Percentiles rank a stretch among this genome's conserved stretches.
Conservation (phyloP, 208 protist genomes). For the Crithidia expoeki region DNA sequence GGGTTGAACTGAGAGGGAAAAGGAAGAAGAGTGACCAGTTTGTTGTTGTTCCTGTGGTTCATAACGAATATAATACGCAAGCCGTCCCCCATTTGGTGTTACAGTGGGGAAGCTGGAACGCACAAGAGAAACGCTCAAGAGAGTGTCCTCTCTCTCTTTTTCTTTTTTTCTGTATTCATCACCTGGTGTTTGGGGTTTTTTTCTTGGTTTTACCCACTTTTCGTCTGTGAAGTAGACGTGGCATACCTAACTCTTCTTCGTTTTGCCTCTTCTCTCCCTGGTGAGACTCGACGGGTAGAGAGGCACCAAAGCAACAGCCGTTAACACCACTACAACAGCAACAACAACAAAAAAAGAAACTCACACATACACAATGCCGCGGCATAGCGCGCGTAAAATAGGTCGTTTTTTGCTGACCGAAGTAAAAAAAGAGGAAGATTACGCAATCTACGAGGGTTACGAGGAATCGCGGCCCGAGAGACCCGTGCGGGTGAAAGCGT, state of each 20-base stretch:
- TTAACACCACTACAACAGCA: too few species aligned
- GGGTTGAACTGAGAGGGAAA: too few species aligned
- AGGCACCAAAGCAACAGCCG: too few species aligned
- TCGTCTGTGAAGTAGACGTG: not conserved
- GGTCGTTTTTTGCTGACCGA: conserved; percentile 33
- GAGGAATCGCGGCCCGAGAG: conserved; percentile 14
- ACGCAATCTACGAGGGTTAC: conserved; percentile 30
- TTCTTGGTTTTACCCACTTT: conserved; percentile 6
- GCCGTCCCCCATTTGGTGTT: too few species aligned
- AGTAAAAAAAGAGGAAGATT: conserved; percentile 20
- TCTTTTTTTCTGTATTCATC: not conserved
- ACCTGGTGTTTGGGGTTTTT: not conserved
- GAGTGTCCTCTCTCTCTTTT: not conserved
- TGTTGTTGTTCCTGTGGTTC: too few species aligned
- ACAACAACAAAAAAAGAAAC: conserved; percentile 1
- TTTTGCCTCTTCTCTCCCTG: conserved; percentile 20
- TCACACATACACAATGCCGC: not conserved
- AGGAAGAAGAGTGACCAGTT: too few species aligned
- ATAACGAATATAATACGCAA: too few species aligned
- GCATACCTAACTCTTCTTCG: not conserved
- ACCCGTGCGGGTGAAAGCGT: conserved; percentile 30
- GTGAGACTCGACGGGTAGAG: too few species aligned
- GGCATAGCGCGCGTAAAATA: conserved; percentile 3
- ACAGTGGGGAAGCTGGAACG: too few species aligned
- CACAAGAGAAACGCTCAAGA: too few species aligned